Percentiles rank a stretch among this genome's conserved stretches.
These are phyloP conservation scores for Colletotrichum sp. DNA, from an alignment of 2,329 filamentous ascomycete genomes.

Conservation along the genomic window DNA sequence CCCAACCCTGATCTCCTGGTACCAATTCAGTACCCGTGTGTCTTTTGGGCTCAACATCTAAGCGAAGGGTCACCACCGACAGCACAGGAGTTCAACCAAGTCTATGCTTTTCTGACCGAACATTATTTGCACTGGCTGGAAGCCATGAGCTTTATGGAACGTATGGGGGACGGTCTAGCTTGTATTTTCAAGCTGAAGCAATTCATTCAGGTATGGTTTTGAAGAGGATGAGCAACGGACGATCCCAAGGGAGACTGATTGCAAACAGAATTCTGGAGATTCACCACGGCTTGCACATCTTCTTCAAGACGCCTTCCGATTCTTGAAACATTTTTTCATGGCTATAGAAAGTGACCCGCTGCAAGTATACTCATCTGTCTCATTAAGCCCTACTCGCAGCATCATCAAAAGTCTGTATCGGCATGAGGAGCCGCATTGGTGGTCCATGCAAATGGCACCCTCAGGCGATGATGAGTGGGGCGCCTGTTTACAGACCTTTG, in stretches of 20 bases:
- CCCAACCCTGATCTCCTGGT: conserved; percentile 17
- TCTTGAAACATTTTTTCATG: fast-evolving
- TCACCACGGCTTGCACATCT: not conserved
- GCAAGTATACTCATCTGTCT: not conserved
- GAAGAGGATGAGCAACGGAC: too few species aligned
- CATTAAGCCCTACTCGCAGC: not conserved
- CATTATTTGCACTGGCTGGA: conserved; percentile 44
- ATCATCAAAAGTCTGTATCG: not conserved
- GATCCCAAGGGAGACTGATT: too few species aligned
- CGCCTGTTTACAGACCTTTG: too few species aligned
- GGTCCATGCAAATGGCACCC: not conserved
- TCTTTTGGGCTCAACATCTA: conserved; percentile 26
- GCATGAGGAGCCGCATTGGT: not conserved
- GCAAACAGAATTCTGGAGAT: too few species aligned
- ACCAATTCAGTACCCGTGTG: conserved; percentile 22
- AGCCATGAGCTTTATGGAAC: too few species aligned
- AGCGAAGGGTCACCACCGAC: not conserved
- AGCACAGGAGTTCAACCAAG: not conserved
- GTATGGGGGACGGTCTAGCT: too few species aligned
- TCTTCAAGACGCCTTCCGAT: not conserved
- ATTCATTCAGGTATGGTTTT: not conserved
- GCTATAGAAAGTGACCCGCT: not conserved
- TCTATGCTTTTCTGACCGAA: conserved; percentile 32
- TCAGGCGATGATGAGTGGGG: too few species aligned
- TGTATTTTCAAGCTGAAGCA: not conserved